phyloP scores from a whole-genome alignment of 1,284 basidiomycete genomes.

The Marasmius fiardii region DNA sequence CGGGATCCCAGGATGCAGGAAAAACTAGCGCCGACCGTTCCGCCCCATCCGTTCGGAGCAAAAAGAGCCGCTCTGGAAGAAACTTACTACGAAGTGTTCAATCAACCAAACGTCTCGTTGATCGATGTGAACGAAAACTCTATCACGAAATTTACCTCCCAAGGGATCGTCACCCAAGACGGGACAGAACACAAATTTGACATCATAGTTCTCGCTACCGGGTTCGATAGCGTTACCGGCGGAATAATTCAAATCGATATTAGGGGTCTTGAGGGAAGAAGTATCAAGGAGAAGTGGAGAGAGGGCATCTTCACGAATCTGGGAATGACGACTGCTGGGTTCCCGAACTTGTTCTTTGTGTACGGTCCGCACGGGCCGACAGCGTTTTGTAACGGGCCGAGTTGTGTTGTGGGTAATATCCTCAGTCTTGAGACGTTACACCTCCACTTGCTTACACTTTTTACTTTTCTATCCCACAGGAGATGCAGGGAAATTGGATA shows the following conservation, averaged over 20 bases:
- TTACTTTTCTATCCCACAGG: slow-evolving; percentile 10
- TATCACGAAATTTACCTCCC: slow-evolving; percentile 17
- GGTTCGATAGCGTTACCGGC: slow-evolving; percentile 25
- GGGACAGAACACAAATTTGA: slow-evolving; percentile 22
- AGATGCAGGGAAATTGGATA: slow-evolving; percentile 24
- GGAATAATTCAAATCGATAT: slow-evolving; percentile 24
- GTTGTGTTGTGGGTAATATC: slow-evolving; percentile 17
- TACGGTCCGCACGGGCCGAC: slow-evolving; percentile 25
- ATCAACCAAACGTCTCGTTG: slow-evolving; percentile 22
- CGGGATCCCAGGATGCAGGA: slow-evolving; percentile 20
- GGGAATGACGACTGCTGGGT: slow-evolving; percentile 18
- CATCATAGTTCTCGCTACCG: slow-evolving; percentile 22
- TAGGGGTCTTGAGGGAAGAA: slow-evolving; percentile 15
- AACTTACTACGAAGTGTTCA: slow-evolving; percentile 22
- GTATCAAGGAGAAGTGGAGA: slow-evolving; percentile 22
- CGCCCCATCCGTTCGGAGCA: slow-evolving; percentile 21
- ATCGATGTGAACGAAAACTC: slow-evolving; percentile 20
- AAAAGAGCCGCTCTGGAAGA: slow-evolving; percentile 22
- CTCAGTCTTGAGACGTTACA: no score
- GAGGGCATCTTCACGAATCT: slow-evolving; percentile 20
- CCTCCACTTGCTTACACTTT: background rate
- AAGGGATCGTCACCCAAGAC: slow-evolving; percentile 19
- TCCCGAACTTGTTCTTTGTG: slow-evolving; percentile 25
- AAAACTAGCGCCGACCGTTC: slow-evolving; percentile 15
- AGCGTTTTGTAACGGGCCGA: slow-evolving; percentile 22